Conservation (phyloP, 163 green algal species). For the Prototheca wickerhamii region DNA sequence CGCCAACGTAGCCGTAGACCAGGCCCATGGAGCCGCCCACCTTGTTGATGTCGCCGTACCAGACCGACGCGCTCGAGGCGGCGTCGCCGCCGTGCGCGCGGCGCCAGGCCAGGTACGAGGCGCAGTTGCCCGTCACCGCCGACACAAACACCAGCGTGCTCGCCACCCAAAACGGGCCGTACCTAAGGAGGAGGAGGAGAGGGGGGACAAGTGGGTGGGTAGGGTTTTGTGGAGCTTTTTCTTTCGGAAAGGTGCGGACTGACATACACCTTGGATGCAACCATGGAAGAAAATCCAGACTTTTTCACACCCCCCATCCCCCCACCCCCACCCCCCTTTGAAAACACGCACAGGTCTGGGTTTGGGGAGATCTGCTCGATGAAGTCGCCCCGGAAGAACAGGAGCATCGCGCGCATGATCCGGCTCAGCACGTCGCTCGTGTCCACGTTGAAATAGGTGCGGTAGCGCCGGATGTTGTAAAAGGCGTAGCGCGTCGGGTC, state of each 20-base stretch:
- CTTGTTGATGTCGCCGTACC: conserved; percentile 65
- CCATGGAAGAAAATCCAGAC: neutral
- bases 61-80: conserved; percentile 18
- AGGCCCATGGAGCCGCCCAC: conserved; percentile 61
- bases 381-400: conserved; percentile 66
- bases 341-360: conserved; percentile 82
- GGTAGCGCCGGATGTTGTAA: conserved; percentile 67
- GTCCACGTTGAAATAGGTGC: conserved; percentile 80
- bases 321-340: neutral
- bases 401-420: conserved; percentile 60
- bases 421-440: conserved; percentile 73
- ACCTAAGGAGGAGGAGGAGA: conserved; percentile 39
- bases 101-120: conserved; percentile 43
- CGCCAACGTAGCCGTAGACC: conserved; percentile 87
- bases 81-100: conserved; percentile 31
- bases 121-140: conserved; percentile 50
- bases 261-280: too few species aligned
- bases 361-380: conserved; percentile 57
- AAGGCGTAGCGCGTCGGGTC: conserved; percentile 34
- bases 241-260: too few species aligned
- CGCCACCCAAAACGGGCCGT: conserved; percentile 85
- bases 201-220: too few species aligned
- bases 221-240: too few species aligned
- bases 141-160: conserved; percentile 82
- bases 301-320: neutral